phyloP scores from a whole-genome alignment of 176 grass and related monocot genomes.

The Rhynchospora pubera region DNA sequence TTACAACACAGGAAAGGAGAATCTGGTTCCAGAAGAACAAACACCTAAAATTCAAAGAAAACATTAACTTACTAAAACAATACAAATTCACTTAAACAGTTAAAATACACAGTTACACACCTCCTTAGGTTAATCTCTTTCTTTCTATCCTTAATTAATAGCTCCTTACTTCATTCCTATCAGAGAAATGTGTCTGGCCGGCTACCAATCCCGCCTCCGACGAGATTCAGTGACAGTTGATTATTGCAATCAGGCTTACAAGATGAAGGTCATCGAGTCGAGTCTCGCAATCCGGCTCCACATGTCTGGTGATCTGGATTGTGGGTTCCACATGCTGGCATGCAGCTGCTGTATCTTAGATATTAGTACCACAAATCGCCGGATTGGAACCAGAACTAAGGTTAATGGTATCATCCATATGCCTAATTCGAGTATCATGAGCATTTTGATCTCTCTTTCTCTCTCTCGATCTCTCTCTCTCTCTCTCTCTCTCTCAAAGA shows the following conservation, averaged over 20 bases:
- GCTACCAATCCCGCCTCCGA: neutral
- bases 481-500: neutral
- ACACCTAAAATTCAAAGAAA: neutral
- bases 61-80: neutral
- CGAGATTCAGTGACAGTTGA: neutral
- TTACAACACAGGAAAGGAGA: conserved; percentile 1
- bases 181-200: neutral
- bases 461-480: too few relatives aligned
- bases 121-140: neutral
- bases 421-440: conserved; percentile 46
- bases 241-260: conserved; percentile 25
- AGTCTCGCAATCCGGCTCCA: conserved; percentile 48
- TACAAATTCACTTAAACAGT: neutral
- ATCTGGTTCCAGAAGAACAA: neutral
- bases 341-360: conserved; percentile 44
- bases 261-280: conserved; percentile 63
- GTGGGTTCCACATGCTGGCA: conserved; percentile 25
- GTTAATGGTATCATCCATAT: conserved; percentile 71
- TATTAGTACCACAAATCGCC: conserved; percentile 56
- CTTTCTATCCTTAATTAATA: neutral
- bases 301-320: conserved; percentile 28
- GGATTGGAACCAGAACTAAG: conserved; percentile 54
- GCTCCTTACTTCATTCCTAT: neutral
- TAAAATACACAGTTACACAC: neutral
- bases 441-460: conserved; percentile 35